Percentiles rank a stretch among this genome's conserved stretches.
Evolutionary conservation across 169 alveolate genomes (phyloP).

Genomic region (Cryptosporidium muris): DNA sequence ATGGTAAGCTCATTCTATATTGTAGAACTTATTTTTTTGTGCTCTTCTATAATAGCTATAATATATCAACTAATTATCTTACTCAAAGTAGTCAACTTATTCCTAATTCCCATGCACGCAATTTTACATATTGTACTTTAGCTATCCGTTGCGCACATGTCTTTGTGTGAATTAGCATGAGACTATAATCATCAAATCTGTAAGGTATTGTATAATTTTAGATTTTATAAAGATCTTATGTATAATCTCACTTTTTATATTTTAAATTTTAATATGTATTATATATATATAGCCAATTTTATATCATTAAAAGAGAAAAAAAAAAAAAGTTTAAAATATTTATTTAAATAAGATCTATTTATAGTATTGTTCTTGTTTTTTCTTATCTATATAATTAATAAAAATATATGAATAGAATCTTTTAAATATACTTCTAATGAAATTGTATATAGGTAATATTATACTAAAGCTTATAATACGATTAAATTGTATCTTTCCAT

Average conservation of each 20-base stretch:
- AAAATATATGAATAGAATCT: neutral
- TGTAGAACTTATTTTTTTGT: conserved; percentile 3
- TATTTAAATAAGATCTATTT: too few species aligned
- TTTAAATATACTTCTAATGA: conserved; percentile 1
- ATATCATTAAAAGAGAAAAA: neutral
- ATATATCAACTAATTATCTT: neutral
- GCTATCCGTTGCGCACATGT: conserved; percentile 61
- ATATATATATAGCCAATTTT: neutral
- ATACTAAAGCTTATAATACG: conserved; percentile 11
- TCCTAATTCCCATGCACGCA: conserved; percentile 66
- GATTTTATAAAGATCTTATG: neutral
- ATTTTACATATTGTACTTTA: conserved; percentile 14
- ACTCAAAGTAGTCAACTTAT: too few species aligned
- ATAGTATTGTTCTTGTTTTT: neutral
- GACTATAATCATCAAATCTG: neutral
- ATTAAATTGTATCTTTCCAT: neutral
- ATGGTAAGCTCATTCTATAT: conserved; percentile 44
- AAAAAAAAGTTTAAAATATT: too few species aligned
- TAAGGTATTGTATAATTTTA: neutral
- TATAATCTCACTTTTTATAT: neutral
- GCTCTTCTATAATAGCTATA: neutral
- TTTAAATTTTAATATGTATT: conserved; percentile 3
- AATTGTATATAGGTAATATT: neutral
- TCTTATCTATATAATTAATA: too few species aligned
- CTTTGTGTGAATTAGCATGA: conserved; percentile 34